Conservation (phyloP, 495 filamentous ascomycete species). For the Pseudevernia furfuracea region DNA sequence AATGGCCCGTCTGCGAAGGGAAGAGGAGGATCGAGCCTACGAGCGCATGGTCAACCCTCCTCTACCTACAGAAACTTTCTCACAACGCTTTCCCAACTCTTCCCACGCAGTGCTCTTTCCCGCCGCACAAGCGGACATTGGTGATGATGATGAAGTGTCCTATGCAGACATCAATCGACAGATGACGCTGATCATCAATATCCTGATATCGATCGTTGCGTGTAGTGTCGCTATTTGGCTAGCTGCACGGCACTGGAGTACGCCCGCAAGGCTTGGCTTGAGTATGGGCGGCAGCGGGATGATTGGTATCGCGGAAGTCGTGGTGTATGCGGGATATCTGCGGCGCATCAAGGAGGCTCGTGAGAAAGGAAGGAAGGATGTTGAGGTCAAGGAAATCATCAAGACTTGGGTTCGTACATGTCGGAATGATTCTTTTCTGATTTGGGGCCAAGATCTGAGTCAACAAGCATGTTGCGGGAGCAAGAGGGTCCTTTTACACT, state of each 20-base stretch:
- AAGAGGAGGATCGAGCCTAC: constrained; percentile 74
- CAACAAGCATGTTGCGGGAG: too few relatives aligned
- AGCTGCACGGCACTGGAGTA: constrained; percentile 59
- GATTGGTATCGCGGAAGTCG: constrained; percentile 80
- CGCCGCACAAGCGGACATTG: constrained; percentile 31
- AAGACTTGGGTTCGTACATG: too few relatives aligned
- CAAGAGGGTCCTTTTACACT: too few relatives aligned
- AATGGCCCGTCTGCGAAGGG: constrained; percentile 74
- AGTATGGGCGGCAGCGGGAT: constrained; percentile 59
- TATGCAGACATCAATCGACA: constrained; percentile 68
- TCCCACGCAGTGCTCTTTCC: constrained; percentile 40
- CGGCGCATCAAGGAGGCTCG: constrained; percentile 68
- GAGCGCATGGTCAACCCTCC: constrained; percentile 61
- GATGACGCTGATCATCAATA: constrained; percentile 64
- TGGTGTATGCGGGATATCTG: constrained; percentile 80
- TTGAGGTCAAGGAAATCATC: constrained; percentile 63
- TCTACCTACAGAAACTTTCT: constrained; percentile 47
- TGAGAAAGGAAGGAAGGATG: constrained; percentile 51
- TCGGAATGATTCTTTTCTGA: too few relatives aligned
- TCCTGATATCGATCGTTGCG: constrained; percentile 63
- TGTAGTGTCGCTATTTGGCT: constrained; percentile 68
- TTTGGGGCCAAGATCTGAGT: too few relatives aligned
- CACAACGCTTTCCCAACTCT: constrained; percentile 48
- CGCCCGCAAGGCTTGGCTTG: constrained; percentile 58
- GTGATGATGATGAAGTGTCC: constrained; percentile 49